Evolutionary conservation across 2,329 filamentous ascomycete genomes (phyloP).

Genomic region (Fragosphaeria purpurea): DNA sequence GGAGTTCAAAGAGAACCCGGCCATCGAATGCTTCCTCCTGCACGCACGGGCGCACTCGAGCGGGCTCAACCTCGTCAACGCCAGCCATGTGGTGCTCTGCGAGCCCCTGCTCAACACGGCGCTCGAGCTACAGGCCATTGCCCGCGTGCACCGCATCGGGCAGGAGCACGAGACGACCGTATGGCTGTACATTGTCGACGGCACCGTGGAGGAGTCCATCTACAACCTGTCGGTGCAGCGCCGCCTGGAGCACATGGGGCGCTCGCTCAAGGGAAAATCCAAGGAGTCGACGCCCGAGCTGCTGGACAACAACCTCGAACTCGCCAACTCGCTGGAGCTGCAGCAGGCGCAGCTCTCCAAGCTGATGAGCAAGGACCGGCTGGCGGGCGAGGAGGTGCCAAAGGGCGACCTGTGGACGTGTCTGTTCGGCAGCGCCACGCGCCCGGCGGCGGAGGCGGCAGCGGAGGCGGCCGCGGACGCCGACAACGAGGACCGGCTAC

Average conservation of each 20-base stretch:
- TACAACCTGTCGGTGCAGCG: conserved; percentile 76
- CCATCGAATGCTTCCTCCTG: conserved; percentile 72
- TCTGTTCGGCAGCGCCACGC: conserved; percentile 57
- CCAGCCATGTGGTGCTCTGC: conserved; percentile 87
- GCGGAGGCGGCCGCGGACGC: background rate
- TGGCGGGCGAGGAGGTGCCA: conserved; percentile 69
- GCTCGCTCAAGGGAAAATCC: conserved; percentile 24
- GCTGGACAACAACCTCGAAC: conserved; percentile 58
- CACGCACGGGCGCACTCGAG: conserved; percentile 83
- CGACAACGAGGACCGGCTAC: conserved; percentile 4
- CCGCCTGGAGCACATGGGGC: conserved; percentile 66
- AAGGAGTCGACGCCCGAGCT: conserved; percentile 35
- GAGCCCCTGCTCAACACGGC: conserved; percentile 91
- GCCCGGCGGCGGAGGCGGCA: conserved; percentile 15
- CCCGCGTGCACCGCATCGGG: conserved; percentile 88
- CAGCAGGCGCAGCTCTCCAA: conserved; percentile 61
- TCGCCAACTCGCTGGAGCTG: conserved; percentile 75
- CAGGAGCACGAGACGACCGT: conserved; percentile 82
- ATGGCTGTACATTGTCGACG: conserved; percentile 88
- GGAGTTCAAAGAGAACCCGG: conserved; percentile 65
- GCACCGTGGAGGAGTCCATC: conserved; percentile 85
- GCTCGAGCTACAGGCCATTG: conserved; percentile 88
- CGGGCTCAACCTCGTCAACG: conserved; percentile 84
- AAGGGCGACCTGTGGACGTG: conserved; percentile 80
- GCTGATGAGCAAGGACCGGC: conserved; percentile 59